Conservation (phyloP, 108 stramenopile species). For the Skeletonema potamos region DNA sequence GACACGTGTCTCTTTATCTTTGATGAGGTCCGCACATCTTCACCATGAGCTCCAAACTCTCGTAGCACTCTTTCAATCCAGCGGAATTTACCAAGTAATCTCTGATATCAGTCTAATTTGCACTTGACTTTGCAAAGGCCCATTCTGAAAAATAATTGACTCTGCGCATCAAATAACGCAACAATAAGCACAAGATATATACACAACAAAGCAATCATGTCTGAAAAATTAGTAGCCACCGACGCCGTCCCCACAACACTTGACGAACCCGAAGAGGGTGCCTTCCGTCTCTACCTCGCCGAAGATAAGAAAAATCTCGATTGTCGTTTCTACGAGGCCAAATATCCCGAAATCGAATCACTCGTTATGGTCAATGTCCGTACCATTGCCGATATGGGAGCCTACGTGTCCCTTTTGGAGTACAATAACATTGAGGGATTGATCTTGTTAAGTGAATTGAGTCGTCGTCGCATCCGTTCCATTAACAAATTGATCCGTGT, state of each 20-base stretch:
- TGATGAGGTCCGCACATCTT: background rate
- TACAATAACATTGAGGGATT: constrained; percentile 99
- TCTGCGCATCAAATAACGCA: no score
- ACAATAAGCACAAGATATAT: background rate
- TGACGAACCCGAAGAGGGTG: constrained; percentile 40
- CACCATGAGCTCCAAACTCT: background rate
- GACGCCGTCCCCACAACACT: constrained; percentile 51
- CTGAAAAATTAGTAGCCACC: constrained; percentile 18
- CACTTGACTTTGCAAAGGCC: background rate
- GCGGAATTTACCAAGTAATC: background rate
- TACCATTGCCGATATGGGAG: constrained; percentile 99
- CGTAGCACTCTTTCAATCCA: background rate
- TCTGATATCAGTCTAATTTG: background rate
- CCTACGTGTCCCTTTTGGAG: constrained; percentile 97
- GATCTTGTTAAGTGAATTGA: constrained; percentile 96
- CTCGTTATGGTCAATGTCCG: constrained; percentile 97
- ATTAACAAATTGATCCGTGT: constrained; percentile 99
- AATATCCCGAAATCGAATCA: constrained; percentile 96
- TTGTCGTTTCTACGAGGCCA: constrained; percentile 97
- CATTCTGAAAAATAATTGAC: background rate
- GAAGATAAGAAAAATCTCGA: constrained; percentile 88
- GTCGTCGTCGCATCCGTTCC: constrained; percentile 96
- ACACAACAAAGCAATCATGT: background rate
- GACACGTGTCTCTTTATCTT: background rate
- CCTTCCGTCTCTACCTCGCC: constrained; percentile 78